Evolutionary conservation across 2,329 filamentous ascomycete genomes (phyloP).

Genomic region (Coccinonectria pachysandricola): DNA sequence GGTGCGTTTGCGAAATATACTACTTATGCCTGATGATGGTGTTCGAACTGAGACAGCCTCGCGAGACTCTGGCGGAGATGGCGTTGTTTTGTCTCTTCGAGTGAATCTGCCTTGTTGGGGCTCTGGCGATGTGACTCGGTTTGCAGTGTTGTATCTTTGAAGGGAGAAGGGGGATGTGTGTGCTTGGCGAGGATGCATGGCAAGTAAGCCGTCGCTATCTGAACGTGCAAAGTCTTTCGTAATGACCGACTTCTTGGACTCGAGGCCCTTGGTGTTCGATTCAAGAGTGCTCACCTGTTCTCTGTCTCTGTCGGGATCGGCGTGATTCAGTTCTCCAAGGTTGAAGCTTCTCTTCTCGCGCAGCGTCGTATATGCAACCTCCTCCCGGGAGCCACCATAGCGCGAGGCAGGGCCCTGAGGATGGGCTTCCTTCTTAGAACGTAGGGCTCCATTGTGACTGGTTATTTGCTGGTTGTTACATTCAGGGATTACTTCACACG

Average conservation of each 20-base stretch:
- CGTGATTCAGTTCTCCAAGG: constrained; percentile 1
- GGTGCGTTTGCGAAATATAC: constrained; percentile 17
- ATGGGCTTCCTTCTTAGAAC: constrained; percentile 3
- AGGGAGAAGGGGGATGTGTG: constrained; percentile 5
- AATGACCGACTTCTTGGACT: constrained; percentile 5
- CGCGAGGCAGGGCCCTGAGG: constrained; percentile 1
- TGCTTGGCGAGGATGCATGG: constrained; percentile 1
- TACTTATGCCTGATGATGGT: constrained; percentile 15
- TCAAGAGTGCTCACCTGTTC: not conserved
- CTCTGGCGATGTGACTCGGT: constrained; percentile 3
- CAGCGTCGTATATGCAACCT: constrained; percentile 8
- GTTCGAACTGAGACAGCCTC: constrained; percentile 5
- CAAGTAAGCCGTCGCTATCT: too few relatives aligned
- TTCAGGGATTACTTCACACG: too few relatives aligned
- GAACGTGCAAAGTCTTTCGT: too few relatives aligned
- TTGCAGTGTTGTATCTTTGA: constrained; percentile 6
- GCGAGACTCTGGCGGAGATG: constrained; percentile 5
- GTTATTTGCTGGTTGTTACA: too few relatives aligned
- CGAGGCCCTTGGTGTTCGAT: constrained; percentile 3
- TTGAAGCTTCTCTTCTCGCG: constrained; percentile 4
- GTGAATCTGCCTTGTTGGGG: not conserved
- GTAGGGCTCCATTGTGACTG: constrained; percentile 1
- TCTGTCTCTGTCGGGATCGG: not conserved
- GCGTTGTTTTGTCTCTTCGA: constrained; percentile 1
- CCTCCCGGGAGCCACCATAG: constrained; percentile 2